Evolutionary conservation across 2,329 filamentous ascomycete species (phyloP).

Genomic region (Ascochyta lentis): DNA sequence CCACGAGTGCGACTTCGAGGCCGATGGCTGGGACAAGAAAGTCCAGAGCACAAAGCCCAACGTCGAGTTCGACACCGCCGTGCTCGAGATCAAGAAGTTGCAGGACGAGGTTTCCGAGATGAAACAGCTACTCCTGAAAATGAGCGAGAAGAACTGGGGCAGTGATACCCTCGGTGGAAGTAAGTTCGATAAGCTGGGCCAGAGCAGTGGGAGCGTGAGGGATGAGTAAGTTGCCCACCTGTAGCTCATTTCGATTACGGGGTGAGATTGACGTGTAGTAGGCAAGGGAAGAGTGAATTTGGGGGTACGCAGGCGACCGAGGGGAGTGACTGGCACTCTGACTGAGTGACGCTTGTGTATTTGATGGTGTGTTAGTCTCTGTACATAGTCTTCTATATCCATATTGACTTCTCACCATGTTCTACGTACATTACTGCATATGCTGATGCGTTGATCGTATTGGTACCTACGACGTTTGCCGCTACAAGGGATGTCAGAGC

Average conservation of each 20-base stretch:
- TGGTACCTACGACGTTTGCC: too few species aligned
- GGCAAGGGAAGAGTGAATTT: constrained; percentile 26
- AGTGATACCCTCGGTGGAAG: constrained; percentile 41
- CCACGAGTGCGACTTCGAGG: constrained; percentile 76
- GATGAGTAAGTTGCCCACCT: constrained; percentile 16
- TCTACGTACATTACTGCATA: too few species aligned
- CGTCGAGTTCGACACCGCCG: constrained; percentile 77
- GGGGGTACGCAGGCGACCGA: constrained; percentile 27
- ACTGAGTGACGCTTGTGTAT: constrained; percentile 3
- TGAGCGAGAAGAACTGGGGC: constrained; percentile 40
- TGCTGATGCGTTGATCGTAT: too few species aligned
- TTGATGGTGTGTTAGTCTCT: too few species aligned
- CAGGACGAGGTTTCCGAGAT: constrained; percentile 54
- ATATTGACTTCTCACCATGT: too few species aligned
- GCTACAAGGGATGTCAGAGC: too few species aligned
- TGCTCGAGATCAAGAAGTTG: constrained; percentile 65
- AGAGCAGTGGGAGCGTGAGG: constrained; percentile 36
- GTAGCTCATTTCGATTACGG: not conserved
- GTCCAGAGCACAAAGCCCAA: constrained; percentile 80
- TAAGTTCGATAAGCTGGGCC: constrained; percentile 29
- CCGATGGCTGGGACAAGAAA: constrained; percentile 83
- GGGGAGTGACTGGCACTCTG: constrained; percentile 29
- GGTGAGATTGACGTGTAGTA: not conserved
- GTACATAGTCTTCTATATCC: not conserved
- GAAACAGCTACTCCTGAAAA: constrained; percentile 47